Evolutionary conservation across 495 filamentous ascomycete genomes (phyloP), one percentile per base, ranked within the genome.

Genomic region (Talaromyces stipitatus): DNA sequence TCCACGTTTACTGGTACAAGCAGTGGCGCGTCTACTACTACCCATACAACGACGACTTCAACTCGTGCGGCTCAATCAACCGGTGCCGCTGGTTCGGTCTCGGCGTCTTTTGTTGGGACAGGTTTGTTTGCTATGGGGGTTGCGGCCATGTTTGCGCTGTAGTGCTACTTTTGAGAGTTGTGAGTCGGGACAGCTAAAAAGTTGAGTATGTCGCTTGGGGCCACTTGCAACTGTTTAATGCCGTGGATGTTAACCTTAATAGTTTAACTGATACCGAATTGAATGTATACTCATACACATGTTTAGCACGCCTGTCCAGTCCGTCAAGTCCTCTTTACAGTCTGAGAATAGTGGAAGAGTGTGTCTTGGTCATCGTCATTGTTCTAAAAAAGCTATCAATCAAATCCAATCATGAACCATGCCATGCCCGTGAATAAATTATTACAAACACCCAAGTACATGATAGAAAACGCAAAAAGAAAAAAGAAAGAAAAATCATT

Each of bases 261-360:
- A n/a, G n/a, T n/a, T n/a, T n/a, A n/a, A n/a, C n/a, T n/a, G n/a
- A n/a, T n/a, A n/a, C n/a, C n/a, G n/a, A n/a, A n/a, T n/a, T n/a
- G n/a, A n/a, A n/a, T n/a, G n/a, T n/a, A n/a, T n/a, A n/a, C n/a
- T n/a, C n/a, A n/a, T n/a, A n/a, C n/a, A n/a, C n/a, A n/a, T n/a
- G n/a, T n/a, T n/a, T n/a, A n/a, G n/a, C n/a, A n/a, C n/a, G n/a
- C n/a, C n/a, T n/a, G n/a, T n/a, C n/a, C n/a, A n/a, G n/a, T n/a
- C n/a, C n/a, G n/a, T n/a, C n/a, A n/a, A n/a, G n/a, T 65, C 66
- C 45, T 78, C 72, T 38, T 74, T 69, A 53, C 70, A 72, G 61
- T 81, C 76, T 24, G 76, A 80, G 61, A 78, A 72, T 36, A 81
- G n/a, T 59, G 26, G 70, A 66, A 18, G 71, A 70, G 54, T 80